Percentiles rank a stretch among this genome's conserved stretches.
phyloP scores from a whole-genome alignment of 306 rosid genomes.

The Fragaria ananassa region DNA sequence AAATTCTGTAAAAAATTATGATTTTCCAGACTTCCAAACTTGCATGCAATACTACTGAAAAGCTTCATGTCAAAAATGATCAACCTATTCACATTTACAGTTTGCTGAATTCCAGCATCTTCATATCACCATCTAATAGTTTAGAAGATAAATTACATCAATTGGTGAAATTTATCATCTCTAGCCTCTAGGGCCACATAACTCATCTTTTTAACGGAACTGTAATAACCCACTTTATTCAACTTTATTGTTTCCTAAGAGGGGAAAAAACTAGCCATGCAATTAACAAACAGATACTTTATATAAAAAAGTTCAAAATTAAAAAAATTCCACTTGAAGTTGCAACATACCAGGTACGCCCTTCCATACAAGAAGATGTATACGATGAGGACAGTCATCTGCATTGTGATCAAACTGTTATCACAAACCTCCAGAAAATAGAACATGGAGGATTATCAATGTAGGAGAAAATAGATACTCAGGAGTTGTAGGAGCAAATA shows the following conservation, averaged over 20 bases:
- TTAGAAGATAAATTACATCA: background rate
- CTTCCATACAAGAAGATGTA: slow-evolving; percentile 90
- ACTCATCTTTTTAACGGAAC: background rate
- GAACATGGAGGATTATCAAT: background rate
- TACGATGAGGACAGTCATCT: slow-evolving; percentile 96
- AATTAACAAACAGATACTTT: background rate
- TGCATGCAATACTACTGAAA: background rate
- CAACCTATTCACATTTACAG: background rate
- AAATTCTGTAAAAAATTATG: background rate
- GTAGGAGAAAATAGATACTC: background rate
- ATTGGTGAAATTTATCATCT: background rate
- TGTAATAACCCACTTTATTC: background rate
- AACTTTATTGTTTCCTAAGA: background rate
- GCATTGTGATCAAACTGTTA: slow-evolving; percentile 33
- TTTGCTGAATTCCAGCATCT: background rate
- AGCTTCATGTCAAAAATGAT: background rate
- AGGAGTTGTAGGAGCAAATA: slow-evolving; percentile 24
- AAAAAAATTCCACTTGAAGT: background rate
- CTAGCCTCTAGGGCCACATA: background rate
- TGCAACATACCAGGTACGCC: slow-evolving; percentile 74
- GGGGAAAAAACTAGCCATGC: background rate
- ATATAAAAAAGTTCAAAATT: background rate
- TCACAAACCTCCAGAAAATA: slow-evolving; percentile 10
- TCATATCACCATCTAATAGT: background rate
- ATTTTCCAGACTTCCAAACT: background rate